Evolutionary conservation across 768 basidiomycete species (phyloP).

Genomic region (Collybia mongolica): DNA sequence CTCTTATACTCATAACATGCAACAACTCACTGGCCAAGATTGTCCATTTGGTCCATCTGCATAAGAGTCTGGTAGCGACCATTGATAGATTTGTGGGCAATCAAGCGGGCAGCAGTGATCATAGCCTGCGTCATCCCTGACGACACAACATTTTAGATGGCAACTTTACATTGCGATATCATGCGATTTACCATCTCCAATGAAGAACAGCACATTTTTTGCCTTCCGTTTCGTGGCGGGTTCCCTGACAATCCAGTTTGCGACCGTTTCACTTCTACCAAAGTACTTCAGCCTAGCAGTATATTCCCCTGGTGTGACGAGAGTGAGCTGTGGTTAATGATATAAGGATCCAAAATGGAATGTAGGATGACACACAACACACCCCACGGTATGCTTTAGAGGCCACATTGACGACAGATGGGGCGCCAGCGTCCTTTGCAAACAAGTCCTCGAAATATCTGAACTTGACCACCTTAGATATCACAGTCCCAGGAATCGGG

Average conservation of each 20-base stretch:
- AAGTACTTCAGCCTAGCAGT: conserved; percentile 37
- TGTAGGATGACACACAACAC: conserved; percentile 12
- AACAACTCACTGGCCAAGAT: conserved; percentile 36
- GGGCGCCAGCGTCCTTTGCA: conserved; percentile 30
- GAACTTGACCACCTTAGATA: neutral
- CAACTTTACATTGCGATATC: neutral
- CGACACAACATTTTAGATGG: neutral
- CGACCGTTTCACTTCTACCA: conserved; percentile 30
- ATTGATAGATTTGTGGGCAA: conserved; percentile 46
- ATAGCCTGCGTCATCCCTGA: conserved; percentile 47
- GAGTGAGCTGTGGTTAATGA: conserved; percentile 16
- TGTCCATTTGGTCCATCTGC: conserved; percentile 49
- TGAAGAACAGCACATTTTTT: conserved; percentile 45
- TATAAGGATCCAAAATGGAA: neutral
- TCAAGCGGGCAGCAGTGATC: conserved; percentile 45
- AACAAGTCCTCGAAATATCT: conserved; percentile 46
- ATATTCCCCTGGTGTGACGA: conserved; percentile 35
- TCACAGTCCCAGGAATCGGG: neutral
- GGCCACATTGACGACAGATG: conserved; percentile 37
- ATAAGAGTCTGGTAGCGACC: conserved; percentile 44
- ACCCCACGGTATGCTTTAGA: conserved; percentile 42
- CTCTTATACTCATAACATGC: neutral
- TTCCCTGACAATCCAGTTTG: conserved; percentile 37
- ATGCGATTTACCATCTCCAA: conserved; percentile 37
- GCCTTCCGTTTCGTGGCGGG: conserved; percentile 32